Evolutionary conservation across 148 eudicot species (phyloP), one percentile per base, ranked within the genome.

Genomic region (Mesembryanthemum crystallinum): DNA sequence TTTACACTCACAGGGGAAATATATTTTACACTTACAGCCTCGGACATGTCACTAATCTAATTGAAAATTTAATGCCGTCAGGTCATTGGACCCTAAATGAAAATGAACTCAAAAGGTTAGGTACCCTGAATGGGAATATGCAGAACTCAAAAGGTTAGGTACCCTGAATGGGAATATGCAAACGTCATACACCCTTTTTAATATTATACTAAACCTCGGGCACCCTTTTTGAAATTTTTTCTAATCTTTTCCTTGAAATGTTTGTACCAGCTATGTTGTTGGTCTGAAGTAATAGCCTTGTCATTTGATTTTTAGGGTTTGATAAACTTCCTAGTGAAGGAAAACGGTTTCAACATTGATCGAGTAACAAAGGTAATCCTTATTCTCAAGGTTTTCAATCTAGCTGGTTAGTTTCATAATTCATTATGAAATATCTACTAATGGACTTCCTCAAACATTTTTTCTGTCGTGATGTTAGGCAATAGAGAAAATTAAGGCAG

Each of bases 401-500:
- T 58, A 11, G 25, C 28, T 72, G 52, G 68, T 77, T 67, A 11
- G 33, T 43, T 49, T 69, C 20, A 52, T 76, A 21, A 13, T 59
- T 13, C 27, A 45, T 37, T 60, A 55, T 45, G 35, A 30, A 55
- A 28, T 25, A 59, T 27, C 8, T 51, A 58, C 21, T 51, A 9
- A 64, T 55, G 63, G 29, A 49, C 23, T 58, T 51, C 35, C 11
- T n/a, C 52, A n/a, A 30, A 42, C 59, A 14, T 66, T 47, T 69
- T 4, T 59, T 57, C 15, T 63, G 72, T 80, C 37, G 63, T 63
- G 68, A 28, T 73, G 59, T 64, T 32, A 92, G 99, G 92, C 98
- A 23, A 90, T 91, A 78, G 98, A 92, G 83, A 96, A 91, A 80
- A 92, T 96, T 82, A 96, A 96, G 83, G 93, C 99, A 58, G 96